A percentile compares a stretch with the other conserved stretches of the same genome.
Conservation (phyloP, 1,284 basidiomycete species). For the Peniophora sp. region DNA sequence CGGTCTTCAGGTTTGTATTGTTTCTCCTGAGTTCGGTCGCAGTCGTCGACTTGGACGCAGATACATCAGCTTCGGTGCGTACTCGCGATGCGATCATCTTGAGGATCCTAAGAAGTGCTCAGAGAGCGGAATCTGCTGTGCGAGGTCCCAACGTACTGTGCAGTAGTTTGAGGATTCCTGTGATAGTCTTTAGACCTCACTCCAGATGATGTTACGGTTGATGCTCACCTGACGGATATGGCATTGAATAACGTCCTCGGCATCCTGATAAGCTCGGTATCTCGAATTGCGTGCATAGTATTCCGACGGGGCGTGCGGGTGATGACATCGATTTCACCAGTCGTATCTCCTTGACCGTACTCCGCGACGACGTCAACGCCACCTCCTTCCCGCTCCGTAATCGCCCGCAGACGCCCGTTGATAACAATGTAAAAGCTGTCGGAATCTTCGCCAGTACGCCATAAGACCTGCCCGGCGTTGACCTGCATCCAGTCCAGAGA, state of each 20-base stretch:
- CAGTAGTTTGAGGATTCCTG: conserved; percentile 91
- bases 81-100: conserved; percentile 92
- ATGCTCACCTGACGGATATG: conserved; percentile 70
- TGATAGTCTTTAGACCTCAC: neutral
- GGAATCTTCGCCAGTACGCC: conserved; percentile 83
- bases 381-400: conserved; percentile 61
- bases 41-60: conserved; percentile 34
- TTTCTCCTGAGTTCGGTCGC: conserved; percentile 59
- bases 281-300: conserved; percentile 96
- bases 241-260: conserved; percentile 97
- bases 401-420: conserved; percentile 90
- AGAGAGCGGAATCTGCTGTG: neutral
- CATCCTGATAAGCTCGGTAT: conserved; percentile 97
- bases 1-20: conserved; percentile 91
- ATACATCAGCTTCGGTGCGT: conserved; percentile 69
- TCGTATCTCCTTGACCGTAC: conserved; percentile 88
- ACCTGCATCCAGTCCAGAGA: conserved; percentile 99
- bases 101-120: conserved; percentile 54
- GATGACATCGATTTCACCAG: conserved; percentile 95
- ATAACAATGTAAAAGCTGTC: conserved; percentile 99
- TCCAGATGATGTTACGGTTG: conserved; percentile 2
- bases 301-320: conserved; percentile 84
- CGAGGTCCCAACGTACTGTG: conserved; percentile 54
- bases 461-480: conserved; percentile 87
- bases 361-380: conserved; percentile 83